Base-by-base conservation (phyloP, 2,329 filamentous ascomycete genomes). In the Neonectria coccinea region DNA sequence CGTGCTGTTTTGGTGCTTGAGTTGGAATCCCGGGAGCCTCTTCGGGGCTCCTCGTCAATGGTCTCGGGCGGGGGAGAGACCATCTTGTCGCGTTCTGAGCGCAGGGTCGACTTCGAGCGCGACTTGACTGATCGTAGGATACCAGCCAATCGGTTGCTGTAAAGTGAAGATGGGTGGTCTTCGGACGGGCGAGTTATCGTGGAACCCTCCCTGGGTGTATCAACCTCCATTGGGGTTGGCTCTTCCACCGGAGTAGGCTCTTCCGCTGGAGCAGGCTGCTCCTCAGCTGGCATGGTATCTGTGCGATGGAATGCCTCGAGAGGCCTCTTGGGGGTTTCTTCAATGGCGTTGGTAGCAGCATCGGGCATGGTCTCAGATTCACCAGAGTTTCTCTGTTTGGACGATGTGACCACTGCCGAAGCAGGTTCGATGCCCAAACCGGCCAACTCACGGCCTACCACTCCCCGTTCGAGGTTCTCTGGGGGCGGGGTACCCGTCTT, bases 401-500 rank as follows among this genome's bases (percentile, higher is more conserved):
- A 88, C 27, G 84, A 88, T n/a, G 83, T 89, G 16, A 88, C 76
- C 14, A 85, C 76, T 41, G 84, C 81, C 55, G 88, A 87, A 45
- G 84, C 80, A 10, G 83, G 86, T 31, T 87, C 85, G 45, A 86
- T 83, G 10, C 85, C 87, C n/a, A 90, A 74, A 1, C 86, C 87
- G 27, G 85, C 77, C 5, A 84, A 75, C 63, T 88, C 88, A 55
- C 86, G 85, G 22, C 88, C 88, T 51, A 90, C 72, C 2, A 89
- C 85, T 41, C 88, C 88, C 64, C 87, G 81, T 61, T 89, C 86
- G 50, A 90, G 79, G 58, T 89, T 89, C 50, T 82, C 80, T 2
- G 85, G 85, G 16, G 85, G 84, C 20, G 82, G 82, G 9, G 81
- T 83, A 16, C 85, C 86, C 44, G 79, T 79, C 42, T 84, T 82